phyloP scores from a whole-genome alignment of 2,329 filamentous ascomycete species.

The Paecilomyces sp. region DNA sequence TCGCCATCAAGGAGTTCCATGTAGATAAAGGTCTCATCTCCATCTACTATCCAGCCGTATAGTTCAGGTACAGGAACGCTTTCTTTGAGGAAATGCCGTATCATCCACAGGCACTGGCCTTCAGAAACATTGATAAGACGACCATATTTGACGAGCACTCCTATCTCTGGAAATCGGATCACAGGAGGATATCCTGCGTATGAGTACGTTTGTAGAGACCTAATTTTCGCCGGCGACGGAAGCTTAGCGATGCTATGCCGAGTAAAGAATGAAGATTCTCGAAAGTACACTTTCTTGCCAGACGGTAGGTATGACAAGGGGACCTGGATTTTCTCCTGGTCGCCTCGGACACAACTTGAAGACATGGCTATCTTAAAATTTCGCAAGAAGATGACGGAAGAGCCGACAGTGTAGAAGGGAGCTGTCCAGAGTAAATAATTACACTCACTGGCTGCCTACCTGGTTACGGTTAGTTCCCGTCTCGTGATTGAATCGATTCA shows the following conservation, averaged over 20 bases:
- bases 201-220: neutral
- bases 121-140: conserved; percentile 11
- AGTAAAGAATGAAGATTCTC: neutral
- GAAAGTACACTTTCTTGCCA: neutral
- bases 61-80: conserved; percentile 29
- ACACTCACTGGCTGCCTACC: no score
- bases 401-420: no score
- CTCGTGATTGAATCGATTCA: no score
- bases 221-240: neutral
- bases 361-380: neutral
- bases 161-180: conserved; percentile 11
- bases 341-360: neutral
- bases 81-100: conserved; percentile 10
- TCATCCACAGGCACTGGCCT: conserved; percentile 16
- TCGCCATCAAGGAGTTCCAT: conserved; percentile 23
- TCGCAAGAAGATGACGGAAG: neutral
- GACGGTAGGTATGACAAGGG: neutral
- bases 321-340: neutral
- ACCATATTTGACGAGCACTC: conserved; percentile 19
- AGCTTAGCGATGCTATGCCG: neutral
- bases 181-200: neutral
- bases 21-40: conserved; percentile 21
- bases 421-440: no score
- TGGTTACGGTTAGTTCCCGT: no score
- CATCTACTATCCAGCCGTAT: conserved; percentile 26